Conservation (phyloP, 2,329 filamentous ascomycete species). For the Hirsutella thompsonii region DNA sequence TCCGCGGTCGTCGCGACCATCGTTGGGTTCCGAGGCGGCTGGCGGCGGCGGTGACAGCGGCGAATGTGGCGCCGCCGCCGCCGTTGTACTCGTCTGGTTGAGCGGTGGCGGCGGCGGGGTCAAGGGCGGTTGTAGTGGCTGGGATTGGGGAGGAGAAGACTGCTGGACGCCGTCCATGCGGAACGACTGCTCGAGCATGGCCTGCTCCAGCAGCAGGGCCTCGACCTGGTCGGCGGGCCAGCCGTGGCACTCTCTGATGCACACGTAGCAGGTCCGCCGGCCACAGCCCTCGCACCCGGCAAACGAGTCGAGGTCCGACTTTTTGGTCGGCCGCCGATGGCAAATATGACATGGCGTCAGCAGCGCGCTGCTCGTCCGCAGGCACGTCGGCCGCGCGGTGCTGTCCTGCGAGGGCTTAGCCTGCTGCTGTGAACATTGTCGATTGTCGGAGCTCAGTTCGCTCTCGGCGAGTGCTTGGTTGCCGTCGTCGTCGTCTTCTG, state of each 20-base stretch:
- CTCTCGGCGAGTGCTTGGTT: constrained; percentile 10
- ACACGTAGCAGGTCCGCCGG: constrained; percentile 54
- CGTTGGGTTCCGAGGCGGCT: not conserved
- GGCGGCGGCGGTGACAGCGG: not conserved
- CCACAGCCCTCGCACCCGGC: constrained; percentile 50
- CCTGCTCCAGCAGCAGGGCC: constrained; percentile 16
- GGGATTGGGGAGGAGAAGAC: not conserved
- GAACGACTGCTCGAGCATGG: constrained; percentile 29
- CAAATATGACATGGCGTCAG: constrained; percentile 54
- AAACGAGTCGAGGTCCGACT: constrained; percentile 52
- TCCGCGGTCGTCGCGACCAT: not conserved
- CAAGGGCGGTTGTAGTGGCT: no score
- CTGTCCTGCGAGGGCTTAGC: constrained; percentile 7
- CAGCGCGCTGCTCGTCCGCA: constrained; percentile 9
- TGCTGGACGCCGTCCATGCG: constrained; percentile 33
- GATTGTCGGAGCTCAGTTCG: no score
- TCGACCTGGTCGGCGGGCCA: constrained; percentile 17
- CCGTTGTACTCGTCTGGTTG: not conserved
- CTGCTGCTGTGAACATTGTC: no score
- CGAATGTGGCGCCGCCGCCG: not conserved
- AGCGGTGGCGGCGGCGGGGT: not conserved
- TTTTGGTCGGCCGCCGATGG: constrained; percentile 50
- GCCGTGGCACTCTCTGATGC: constrained; percentile 48
- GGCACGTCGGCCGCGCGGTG: constrained; percentile 1
- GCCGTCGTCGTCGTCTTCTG: constrained; percentile 9